These are phyloP conservation scores for Tolypocladium amazonense DNA, from an alignment of 2,329 filamentous ascomycete species.

Conservation along the genomic window DNA sequence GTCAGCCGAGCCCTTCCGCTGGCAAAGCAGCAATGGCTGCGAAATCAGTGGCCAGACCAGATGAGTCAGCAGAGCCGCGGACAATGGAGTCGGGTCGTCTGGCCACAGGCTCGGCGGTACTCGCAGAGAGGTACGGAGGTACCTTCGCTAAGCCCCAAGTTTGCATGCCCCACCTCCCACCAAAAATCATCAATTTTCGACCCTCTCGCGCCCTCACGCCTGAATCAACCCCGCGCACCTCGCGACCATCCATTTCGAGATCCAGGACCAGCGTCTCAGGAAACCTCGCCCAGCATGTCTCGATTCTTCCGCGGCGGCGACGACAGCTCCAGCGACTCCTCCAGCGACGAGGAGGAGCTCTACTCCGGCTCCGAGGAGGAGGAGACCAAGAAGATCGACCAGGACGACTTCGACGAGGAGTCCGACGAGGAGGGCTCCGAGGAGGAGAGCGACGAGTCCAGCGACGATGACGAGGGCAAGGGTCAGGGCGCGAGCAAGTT, in stretches of 20 bases:
- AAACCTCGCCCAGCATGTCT: constrained; percentile 58
- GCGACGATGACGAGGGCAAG: constrained; percentile 55
- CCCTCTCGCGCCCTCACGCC: constrained; percentile 13
- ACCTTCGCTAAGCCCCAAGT: constrained; percentile 26
- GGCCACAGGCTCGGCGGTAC: neutral
- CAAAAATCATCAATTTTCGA: constrained; percentile 31
- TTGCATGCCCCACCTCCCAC: constrained; percentile 28
- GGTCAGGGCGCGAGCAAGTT: constrained; percentile 70
- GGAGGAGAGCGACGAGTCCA: constrained; percentile 43
- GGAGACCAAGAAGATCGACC: constrained; percentile 32
- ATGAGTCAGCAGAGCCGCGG: constrained; percentile 2
- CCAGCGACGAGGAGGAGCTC: constrained; percentile 93
- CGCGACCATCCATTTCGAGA: constrained; percentile 13
- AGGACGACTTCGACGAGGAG: constrained; percentile 25
- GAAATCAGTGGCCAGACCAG: constrained; percentile 1
- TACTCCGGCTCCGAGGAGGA: constrained; percentile 48
- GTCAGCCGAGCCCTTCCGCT: constrained; percentile 1
- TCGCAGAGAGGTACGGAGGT: neutral
- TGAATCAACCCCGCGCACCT: constrained; percentile 25
- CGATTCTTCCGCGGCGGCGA: constrained; percentile 88
- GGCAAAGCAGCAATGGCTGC: neutral
- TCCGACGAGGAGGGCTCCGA: constrained; percentile 32
- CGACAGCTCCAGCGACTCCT: constrained; percentile 92
- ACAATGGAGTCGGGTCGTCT: neutral
- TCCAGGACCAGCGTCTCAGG: constrained; percentile 4